Evolutionary conservation across 2,329 filamentous ascomycete species (phyloP).

Genomic region (Tolypocladium nubicola): DNA sequence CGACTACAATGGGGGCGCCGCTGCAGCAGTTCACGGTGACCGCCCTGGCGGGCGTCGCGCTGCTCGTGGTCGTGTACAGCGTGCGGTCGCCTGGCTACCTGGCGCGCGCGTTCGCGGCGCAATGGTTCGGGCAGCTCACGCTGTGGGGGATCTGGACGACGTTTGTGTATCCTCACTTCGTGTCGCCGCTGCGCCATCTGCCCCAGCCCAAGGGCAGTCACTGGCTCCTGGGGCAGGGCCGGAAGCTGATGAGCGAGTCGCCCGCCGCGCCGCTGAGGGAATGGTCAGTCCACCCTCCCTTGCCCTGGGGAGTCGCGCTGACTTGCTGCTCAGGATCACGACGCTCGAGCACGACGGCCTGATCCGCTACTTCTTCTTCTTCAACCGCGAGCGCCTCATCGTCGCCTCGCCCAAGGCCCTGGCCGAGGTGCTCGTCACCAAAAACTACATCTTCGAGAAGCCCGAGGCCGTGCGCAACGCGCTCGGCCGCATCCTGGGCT

Average conservation of each 20-base stretch:
- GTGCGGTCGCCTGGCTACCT: constrained; percentile 20
- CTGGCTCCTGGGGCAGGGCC: constrained; percentile 38
- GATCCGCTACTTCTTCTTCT: constrained; percentile 52
- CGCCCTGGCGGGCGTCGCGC: constrained; percentile 13
- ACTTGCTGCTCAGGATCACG: constrained; percentile 41
- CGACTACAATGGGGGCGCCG: constrained; percentile 10
- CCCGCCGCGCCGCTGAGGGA: constrained; percentile 34
- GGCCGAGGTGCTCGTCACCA: constrained; percentile 58
- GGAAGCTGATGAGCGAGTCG: constrained; percentile 24
- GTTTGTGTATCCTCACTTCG: constrained; percentile 36
- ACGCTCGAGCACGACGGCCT: constrained; percentile 57
- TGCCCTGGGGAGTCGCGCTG: background rate
- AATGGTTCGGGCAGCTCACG: constrained; percentile 25
- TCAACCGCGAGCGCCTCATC: constrained; percentile 54
- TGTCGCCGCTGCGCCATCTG: constrained; percentile 38
- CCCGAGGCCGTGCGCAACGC: constrained; percentile 41
- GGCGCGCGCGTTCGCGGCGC: constrained; percentile 18
- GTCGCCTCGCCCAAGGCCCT: constrained; percentile 52
- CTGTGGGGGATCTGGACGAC: constrained; percentile 28
- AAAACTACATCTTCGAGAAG: constrained; percentile 61
- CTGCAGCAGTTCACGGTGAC: constrained; percentile 12
- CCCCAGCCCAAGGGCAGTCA: constrained; percentile 32
- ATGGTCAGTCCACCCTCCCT: constrained; percentile 27
- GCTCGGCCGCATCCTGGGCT: constrained; percentile 55
- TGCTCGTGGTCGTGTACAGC: constrained; percentile 8